Evolutionary conservation across 768 basidiomycete genomes (phyloP).

Genomic region (Pleurotus djamor): DNA sequence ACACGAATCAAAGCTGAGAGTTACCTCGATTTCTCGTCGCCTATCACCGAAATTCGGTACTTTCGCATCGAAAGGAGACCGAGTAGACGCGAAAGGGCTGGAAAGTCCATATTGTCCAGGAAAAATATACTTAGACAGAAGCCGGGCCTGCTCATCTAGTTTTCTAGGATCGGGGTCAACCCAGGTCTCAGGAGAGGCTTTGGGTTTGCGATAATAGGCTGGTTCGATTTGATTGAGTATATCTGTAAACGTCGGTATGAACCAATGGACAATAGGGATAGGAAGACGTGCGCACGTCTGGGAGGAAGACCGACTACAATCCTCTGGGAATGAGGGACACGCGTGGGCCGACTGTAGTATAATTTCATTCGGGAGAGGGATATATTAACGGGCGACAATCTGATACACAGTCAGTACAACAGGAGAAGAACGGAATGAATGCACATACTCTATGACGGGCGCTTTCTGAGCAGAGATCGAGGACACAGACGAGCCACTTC

Average conservation of each 20-base stretch:
- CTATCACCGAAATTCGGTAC: conserved; percentile 54
- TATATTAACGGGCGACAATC: conserved; percentile 49
- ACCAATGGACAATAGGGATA: no score
- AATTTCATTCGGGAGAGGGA: conserved; percentile 51
- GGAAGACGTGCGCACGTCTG: conserved; percentile 49
- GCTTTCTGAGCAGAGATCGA: neutral
- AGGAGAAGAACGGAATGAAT: no score
- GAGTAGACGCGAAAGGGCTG: conserved; percentile 47
- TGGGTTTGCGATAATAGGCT: conserved; percentile 32
- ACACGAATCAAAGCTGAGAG: neutral
- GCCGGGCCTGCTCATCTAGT: conserved; percentile 51
- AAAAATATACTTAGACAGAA: conserved; percentile 83
- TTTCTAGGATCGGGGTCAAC: conserved; percentile 43
- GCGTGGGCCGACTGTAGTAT: conserved; percentile 66
- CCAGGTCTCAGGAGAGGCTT: conserved; percentile 21
- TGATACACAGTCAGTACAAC: conserved; percentile 17
- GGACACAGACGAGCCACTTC: neutral
- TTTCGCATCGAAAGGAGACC: conserved; percentile 15
- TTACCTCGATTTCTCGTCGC: conserved; percentile 70
- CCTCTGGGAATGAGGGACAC: conserved; percentile 43
- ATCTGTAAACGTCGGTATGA: conserved; percentile 45
- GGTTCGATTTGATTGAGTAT: conserved; percentile 58
- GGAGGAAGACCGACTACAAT: conserved; percentile 66
- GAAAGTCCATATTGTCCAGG: conserved; percentile 72
- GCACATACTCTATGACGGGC: neutral